phyloP scores from a whole-genome alignment of 1,139 yeast genomes.

The Kodamaea anthophila region DNA sequence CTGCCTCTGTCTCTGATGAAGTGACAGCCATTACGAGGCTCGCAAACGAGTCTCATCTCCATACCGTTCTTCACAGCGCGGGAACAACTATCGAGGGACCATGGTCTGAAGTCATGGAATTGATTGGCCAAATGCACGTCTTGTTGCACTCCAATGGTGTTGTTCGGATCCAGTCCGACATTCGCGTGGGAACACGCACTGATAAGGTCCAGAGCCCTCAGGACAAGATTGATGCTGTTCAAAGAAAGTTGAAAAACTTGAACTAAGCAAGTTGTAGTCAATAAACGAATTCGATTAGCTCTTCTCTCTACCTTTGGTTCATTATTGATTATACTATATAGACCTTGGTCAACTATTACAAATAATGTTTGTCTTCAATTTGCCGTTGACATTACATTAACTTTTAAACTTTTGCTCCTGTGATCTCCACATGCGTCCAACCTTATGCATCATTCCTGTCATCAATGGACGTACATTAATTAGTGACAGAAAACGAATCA shows the following conservation, averaged over 20 bases:
- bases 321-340: too few species aligned
- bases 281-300: too few species aligned
- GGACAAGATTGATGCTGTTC: constrained; percentile 60
- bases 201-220: constrained; percentile 63
- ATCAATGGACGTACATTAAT: too few species aligned
- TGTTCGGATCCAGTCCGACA: constrained; percentile 75
- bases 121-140: constrained; percentile 77
- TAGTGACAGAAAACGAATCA: too few species aligned
- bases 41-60: constrained; percentile 54
- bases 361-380: too few species aligned
- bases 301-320: too few species aligned
- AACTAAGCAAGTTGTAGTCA: too few species aligned
- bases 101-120: constrained; percentile 79
- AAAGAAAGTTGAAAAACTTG: constrained; percentile 36
- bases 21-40: constrained; percentile 62
- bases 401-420: too few species aligned
- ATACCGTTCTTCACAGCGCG: constrained; percentile 75
- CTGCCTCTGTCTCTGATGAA: constrained; percentile 75
- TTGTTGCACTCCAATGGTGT: constrained; percentile 63
- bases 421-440: too few species aligned
- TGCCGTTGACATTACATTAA: too few species aligned
- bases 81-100: constrained; percentile 90
- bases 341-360: too few species aligned
- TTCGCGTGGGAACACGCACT: constrained; percentile 75
- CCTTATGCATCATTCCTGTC: too few species aligned